Evolutionary conservation across 176 grass and related monocot species (phyloP).

Genomic region (Avena insularis): DNA sequence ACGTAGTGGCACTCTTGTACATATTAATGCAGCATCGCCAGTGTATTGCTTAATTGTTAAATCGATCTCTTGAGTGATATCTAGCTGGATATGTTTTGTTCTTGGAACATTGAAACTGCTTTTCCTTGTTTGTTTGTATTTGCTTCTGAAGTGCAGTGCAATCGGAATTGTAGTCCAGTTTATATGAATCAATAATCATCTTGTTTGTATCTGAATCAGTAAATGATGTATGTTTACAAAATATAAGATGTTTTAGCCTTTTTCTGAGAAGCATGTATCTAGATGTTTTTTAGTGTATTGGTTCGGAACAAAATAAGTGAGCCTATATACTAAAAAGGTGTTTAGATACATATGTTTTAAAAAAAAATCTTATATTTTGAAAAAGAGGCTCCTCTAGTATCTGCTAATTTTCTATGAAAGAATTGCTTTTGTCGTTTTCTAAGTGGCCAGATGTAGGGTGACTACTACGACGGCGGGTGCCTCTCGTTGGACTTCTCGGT

Average conservation of each 20-base stretch:
- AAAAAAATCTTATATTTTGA: too few species aligned
- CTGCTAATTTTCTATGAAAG: background rate
- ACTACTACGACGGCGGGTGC: too few species aligned
- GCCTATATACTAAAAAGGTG: too few species aligned
- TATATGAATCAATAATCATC: constrained; percentile 37
- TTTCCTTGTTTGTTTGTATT: constrained; percentile 28
- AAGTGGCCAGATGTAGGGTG: too few species aligned
- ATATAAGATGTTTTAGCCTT: too few species aligned
- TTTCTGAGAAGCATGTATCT: too few species aligned
- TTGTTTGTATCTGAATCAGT: constrained; percentile 21
- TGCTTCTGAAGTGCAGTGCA: background rate
- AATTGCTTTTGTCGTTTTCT: background rate
- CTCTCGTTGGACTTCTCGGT: too few species aligned
- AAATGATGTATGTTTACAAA: background rate
- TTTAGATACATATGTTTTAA: too few species aligned
- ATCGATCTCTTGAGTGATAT: constrained; percentile 36
- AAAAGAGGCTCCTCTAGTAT: too few species aligned
- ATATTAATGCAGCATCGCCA: constrained; percentile 42
- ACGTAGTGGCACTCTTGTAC: constrained; percentile 52
- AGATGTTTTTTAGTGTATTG: too few species aligned
- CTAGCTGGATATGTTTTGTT: constrained; percentile 29
- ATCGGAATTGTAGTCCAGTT: constrained; percentile 19
- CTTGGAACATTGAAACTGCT: background rate
- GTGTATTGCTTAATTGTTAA: constrained; percentile 45
- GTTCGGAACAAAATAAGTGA: too few species aligned